Evolutionary conservation across 495 filamentous ascomycete genomes (phyloP).

Genomic region (Pseudoneurospora amorphoporcata): DNA sequence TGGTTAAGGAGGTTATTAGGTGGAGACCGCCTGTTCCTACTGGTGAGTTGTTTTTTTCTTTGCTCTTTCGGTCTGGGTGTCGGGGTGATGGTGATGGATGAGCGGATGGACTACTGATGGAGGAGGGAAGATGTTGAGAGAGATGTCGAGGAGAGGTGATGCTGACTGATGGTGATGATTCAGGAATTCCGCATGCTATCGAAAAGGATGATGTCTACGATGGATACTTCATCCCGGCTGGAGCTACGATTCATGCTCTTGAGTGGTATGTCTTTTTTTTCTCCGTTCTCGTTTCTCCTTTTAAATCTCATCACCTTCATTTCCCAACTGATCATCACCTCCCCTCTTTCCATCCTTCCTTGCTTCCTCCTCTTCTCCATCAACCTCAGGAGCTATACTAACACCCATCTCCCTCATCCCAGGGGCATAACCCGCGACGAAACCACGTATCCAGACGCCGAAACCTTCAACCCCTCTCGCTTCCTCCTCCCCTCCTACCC

Average conservation of each 20-base stretch:
- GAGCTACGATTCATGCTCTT: slow-evolving; percentile 47
- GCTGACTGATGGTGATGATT: not conserved
- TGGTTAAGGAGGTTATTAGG: slow-evolving; percentile 51
- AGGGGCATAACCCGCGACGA: slow-evolving; percentile 55
- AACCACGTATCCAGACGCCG: slow-evolving; percentile 47
- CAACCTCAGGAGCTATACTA: not conserved
- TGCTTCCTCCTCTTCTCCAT: not conserved
- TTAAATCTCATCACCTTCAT: no score
- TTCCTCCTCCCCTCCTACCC: slow-evolving; percentile 42
- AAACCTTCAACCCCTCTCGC: slow-evolving; percentile 45
- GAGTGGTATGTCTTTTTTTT: slow-evolving; percentile 32
- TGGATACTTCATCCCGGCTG: slow-evolving; percentile 45
- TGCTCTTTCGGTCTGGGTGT: not conserved
- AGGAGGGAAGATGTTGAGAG: no score
- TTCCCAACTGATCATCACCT: not conserved
- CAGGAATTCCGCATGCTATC: slow-evolving; percentile 43
- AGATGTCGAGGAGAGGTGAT: not conserved
- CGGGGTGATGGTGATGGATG: not conserved
- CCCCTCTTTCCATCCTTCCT: not conserved
- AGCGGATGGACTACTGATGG: no score
- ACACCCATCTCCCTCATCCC: slow-evolving; percentile 24
- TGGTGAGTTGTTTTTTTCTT: slow-evolving; percentile 18
- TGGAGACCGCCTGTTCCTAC: slow-evolving; percentile 49
- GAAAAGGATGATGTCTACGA: slow-evolving; percentile 46
- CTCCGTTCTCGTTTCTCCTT: no score